Percentiles rank a stretch among this genome's conserved stretches.
These are phyloP conservation scores for Scedosporium aurantiacum DNA, from an alignment of 2,329 filamentous ascomycete genomes.

Conservation along the genomic window DNA sequence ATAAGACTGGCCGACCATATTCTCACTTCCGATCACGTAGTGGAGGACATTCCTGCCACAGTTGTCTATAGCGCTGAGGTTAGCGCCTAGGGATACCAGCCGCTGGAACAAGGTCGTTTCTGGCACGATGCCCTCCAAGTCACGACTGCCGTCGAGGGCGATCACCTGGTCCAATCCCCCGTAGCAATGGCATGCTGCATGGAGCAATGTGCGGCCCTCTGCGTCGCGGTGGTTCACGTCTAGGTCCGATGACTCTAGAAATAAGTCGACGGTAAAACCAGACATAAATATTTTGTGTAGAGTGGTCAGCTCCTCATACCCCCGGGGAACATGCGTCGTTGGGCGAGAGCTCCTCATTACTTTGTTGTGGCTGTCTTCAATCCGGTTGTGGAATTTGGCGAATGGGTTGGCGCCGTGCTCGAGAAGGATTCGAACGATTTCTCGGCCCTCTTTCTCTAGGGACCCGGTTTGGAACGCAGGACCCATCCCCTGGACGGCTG, in stretches of 20 bases:
- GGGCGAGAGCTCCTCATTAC: background rate
- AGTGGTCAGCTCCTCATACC: constrained; percentile 10
- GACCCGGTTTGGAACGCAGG: constrained; percentile 7
- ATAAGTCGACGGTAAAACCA: constrained; percentile 7
- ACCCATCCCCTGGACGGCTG: background rate
- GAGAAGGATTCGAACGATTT: constrained; percentile 12
- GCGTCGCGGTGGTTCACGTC: constrained; percentile 16
- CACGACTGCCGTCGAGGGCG: no score
- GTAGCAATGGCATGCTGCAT: constrained; percentile 11
- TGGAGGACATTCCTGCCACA: constrained; percentile 14
- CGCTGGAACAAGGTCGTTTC: constrained; percentile 9
- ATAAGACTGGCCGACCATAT: background rate
- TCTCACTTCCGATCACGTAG: constrained; percentile 8
- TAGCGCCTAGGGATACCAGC: constrained; percentile 15
- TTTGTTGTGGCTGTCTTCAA: background rate
- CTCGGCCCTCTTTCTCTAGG: constrained; percentile 1
- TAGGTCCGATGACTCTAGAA: constrained; percentile 12
- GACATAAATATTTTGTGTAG: constrained; percentile 14
- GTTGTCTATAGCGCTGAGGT: constrained; percentile 14
- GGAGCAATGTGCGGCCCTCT: constrained; percentile 16
- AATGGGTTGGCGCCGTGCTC: constrained; percentile 17
- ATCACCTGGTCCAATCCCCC: constrained; percentile 8
- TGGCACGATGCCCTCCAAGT: background rate
- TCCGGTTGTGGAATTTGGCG: constrained; percentile 8
- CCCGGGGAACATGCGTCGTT: background rate